Evolutionary conservation across 208 protist species (phyloP).

Genomic region (Trypanosoma melophagium): DNA sequence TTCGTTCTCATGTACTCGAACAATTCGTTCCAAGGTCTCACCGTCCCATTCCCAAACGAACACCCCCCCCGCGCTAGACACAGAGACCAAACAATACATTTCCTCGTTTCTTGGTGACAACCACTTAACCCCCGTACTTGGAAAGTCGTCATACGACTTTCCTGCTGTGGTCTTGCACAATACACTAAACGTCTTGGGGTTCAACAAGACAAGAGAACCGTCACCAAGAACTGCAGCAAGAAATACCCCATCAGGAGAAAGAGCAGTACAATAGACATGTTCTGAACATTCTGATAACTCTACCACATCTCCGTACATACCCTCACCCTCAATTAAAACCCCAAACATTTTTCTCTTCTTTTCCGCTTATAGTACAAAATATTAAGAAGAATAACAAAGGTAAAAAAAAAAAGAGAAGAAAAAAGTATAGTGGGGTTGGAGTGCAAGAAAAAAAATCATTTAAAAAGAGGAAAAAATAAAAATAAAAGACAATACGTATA

Average conservation of each 20-base stretch:
- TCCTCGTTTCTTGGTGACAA: slow-evolving; percentile 16
- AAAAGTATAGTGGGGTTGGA: neutral
- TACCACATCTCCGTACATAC: slow-evolving; percentile 7
- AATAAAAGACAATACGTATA: slow-evolving; percentile 4
- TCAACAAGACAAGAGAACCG: slow-evolving; percentile 47
- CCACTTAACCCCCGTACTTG: slow-evolving; percentile 69
- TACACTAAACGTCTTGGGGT: slow-evolving; percentile 29
- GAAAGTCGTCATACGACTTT: slow-evolving; percentile 42
- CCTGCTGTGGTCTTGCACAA: slow-evolving; percentile 25
- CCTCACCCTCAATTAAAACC: neutral
- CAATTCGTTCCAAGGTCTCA: slow-evolving; percentile 23
- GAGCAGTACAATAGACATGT: slow-evolving; percentile 36
- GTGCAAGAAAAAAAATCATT: neutral
- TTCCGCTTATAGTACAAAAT: neutral
- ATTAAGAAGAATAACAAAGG: slow-evolving; percentile 17
- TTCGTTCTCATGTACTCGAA: slow-evolving; percentile 34
- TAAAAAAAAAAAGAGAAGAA: slow-evolving; percentile 12
- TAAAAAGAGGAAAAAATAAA: neutral
- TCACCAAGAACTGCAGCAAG: slow-evolving; percentile 58
- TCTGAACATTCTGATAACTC: slow-evolving; percentile 32
- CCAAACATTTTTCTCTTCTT: slow-evolving; percentile 1
- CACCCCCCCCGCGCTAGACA: slow-evolving; percentile 56
- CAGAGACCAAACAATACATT: slow-evolving; percentile 48
- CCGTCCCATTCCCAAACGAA: slow-evolving; percentile 65
- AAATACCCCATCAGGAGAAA: slow-evolving; percentile 56